Conservation (phyloP, 1,284 basidiomycete species). For the Schizophyllum commune region DNA sequence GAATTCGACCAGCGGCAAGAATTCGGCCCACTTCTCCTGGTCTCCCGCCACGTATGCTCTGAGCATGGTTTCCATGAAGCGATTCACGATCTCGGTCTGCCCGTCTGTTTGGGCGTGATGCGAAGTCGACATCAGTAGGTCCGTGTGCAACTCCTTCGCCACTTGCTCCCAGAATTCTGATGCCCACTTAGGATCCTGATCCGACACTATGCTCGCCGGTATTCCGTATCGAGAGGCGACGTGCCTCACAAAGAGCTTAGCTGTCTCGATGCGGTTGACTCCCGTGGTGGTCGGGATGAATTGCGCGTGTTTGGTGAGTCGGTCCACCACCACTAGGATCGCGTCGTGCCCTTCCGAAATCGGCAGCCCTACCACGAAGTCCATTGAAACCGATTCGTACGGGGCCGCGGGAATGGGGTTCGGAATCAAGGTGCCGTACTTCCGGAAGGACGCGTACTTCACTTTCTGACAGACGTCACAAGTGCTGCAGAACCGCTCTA, state of each 20-base stretch:
- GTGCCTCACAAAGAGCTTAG: conserved; percentile 3
- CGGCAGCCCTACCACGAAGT: conserved; percentile 16
- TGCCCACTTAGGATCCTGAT: conserved; percentile 8
- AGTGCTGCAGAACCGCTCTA: conserved; percentile 17
- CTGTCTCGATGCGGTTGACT: conserved; percentile 1
- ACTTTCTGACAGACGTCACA: neutral
- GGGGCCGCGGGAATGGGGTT: conserved; percentile 12
- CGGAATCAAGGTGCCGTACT: conserved; percentile 4
- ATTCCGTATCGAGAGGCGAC: conserved; percentile 5
- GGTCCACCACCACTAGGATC: conserved; percentile 27
- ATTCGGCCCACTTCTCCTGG: conserved; percentile 22
- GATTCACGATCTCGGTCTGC: conserved; percentile 14
- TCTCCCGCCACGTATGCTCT: conserved; percentile 16
- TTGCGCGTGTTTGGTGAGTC: conserved; percentile 22
- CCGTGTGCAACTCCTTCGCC: conserved; percentile 10
- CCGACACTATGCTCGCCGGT: conserved; percentile 6
- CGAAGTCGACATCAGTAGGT: conserved; percentile 19
- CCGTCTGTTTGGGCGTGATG: conserved; percentile 25
- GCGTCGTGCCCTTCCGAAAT: conserved; percentile 8
- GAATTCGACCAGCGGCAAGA: conserved; percentile 15
- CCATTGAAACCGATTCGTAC: conserved; percentile 14
- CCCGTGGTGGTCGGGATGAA: conserved; percentile 18
- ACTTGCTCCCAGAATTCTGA: conserved; percentile 9
- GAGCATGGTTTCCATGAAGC: conserved; percentile 16
- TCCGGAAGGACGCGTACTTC: neutral